phyloP scores from a whole-genome alignment of 176 grass and related monocot genomes.

The Paspalum notatum region DNA sequence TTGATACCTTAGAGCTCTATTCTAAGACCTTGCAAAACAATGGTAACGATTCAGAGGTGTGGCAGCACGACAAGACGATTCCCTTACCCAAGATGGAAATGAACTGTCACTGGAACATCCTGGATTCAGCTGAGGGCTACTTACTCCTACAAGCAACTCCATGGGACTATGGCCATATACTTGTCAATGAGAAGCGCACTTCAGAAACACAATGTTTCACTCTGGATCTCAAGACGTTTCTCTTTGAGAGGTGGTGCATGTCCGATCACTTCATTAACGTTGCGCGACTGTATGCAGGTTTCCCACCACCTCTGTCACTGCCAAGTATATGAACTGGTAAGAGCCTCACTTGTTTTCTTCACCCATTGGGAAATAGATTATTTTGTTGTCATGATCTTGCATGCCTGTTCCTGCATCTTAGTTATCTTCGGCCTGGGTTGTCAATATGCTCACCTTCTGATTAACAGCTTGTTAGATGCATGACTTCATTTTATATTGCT shows the following conservation, averaged over 20 bases:
- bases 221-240: slow-evolving; percentile 9
- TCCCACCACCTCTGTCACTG: background rate
- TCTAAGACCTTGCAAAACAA: background rate
- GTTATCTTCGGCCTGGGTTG: background rate
- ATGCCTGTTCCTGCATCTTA: background rate
- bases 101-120: background rate
- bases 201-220: background rate
- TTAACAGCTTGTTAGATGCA: background rate
- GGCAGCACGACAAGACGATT: background rate
- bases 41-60: background rate
- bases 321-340: slow-evolving; percentile 5
- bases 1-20: background rate
- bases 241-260: background rate
- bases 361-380: background rate
- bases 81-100: background rate
- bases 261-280: background rate
- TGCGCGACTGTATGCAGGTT: background rate
- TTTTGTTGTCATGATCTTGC: background rate
- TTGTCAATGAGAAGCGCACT: background rate
- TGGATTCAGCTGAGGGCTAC: background rate
- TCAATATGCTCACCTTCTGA: background rate
- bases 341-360: background rate
- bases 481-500: background rate
- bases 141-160: background rate
- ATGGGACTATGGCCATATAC: no score